Evolutionary conservation across 2,329 filamentous ascomycete genomes (phyloP).

Genomic region (Microdochium paspali): DNA sequence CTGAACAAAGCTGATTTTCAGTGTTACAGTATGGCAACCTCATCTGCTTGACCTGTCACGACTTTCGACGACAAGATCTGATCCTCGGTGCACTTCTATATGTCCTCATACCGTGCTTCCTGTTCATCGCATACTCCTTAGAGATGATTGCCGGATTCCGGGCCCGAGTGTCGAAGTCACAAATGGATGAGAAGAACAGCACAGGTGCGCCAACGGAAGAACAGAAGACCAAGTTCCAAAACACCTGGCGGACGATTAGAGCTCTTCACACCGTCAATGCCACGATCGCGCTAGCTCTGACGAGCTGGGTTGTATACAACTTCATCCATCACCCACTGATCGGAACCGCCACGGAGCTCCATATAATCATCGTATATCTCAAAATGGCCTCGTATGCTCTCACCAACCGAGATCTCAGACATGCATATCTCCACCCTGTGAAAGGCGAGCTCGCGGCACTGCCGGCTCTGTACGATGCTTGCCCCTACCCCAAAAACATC

Average conservation of each 20-base stretch:
- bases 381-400: constrained; percentile 95
- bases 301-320: constrained; percentile 81
- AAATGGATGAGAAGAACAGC: constrained; percentile 39
- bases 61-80: constrained; percentile 72
- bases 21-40: constrained; percentile 86
- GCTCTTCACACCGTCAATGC: constrained; percentile 78
- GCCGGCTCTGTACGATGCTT: constrained; percentile 71
- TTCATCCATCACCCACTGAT: constrained; percentile 89
- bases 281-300: constrained; percentile 68
- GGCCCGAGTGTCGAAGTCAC: constrained; percentile 29
- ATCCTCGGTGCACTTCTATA: constrained; percentile 70
- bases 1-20: no score
- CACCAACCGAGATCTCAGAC: constrained; percentile 89
- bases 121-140: constrained; percentile 84
- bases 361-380: constrained; percentile 91
- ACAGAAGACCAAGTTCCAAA: constrained; percentile 56
- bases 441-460: constrained; percentile 58
- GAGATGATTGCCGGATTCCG: constrained; percentile 69
- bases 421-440: constrained; percentile 74
- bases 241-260: constrained; percentile 73
- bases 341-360: constrained; percentile 80
- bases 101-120: constrained; percentile 79
- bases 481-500: constrained; percentile 86
- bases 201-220: constrained; percentile 42
- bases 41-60: constrained; percentile 84